These are phyloP conservation scores for Saturnispora besseyi DNA, from an alignment of 805 yeast genomes.

Conservation along the genomic window DNA sequence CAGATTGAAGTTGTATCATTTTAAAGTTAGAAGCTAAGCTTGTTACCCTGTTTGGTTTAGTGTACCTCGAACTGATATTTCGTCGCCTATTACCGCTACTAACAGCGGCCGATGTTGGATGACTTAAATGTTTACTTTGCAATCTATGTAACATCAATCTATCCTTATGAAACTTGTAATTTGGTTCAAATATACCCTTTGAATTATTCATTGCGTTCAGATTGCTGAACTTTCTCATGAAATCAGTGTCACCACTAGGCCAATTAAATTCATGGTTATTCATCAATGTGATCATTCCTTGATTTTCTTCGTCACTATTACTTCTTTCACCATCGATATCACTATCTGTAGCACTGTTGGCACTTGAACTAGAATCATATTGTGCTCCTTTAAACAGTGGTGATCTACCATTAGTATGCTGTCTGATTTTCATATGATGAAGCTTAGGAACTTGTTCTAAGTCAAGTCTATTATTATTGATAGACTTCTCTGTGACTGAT, in stretches of 20 bases:
- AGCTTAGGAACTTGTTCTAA: slow-evolving; percentile 1
- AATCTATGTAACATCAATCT: background rate
- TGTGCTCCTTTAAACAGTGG: background rate
- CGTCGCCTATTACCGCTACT: slow-evolving; percentile 13
- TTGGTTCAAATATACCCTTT: background rate
- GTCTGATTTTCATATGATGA: slow-evolving; percentile 5
- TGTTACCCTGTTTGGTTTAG: slow-evolving; percentile 2
- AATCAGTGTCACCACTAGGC: slow-evolving; percentile 14
- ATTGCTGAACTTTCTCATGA: background rate
- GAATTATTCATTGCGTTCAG: background rate
- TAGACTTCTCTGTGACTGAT: background rate
- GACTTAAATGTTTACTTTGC: background rate
- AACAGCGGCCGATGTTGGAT: background rate
- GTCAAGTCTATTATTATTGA: background rate
- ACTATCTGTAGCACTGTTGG: background rate
- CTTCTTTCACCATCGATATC: background rate
- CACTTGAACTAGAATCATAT: background rate
- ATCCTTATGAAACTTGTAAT: background rate
- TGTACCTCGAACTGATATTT: slow-evolving; percentile 9
- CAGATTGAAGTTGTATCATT: slow-evolving; percentile 7
- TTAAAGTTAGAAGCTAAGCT: background rate
- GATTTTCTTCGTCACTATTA: background rate
- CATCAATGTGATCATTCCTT: slow-evolving; percentile 23
- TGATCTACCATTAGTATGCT: background rate
- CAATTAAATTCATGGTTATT: slow-evolving; percentile 27